Conservation (phyloP, 331 rosid species). For the Rosa hybrid region DNA sequence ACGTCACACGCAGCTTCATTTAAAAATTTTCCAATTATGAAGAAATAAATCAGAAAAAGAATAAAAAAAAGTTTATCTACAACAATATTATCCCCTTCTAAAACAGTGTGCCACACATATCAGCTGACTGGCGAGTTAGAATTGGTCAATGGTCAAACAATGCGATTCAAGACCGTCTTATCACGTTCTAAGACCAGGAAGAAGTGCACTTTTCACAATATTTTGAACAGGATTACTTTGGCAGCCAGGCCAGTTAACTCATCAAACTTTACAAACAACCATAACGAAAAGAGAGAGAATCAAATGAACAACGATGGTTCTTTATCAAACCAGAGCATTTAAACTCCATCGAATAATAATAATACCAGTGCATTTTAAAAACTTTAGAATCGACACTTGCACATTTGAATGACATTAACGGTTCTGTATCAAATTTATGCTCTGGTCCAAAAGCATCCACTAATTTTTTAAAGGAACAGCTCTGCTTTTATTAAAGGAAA, state of each 20-base stretch:
- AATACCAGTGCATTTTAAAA: neutral
- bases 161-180: neutral
- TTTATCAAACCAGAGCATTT: neutral
- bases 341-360: no score
- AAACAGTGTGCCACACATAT: neutral
- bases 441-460: conserved; percentile 14
- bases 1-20: no score
- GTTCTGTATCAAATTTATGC: neutral
- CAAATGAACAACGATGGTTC: neutral
- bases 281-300: neutral
- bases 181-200: neutral
- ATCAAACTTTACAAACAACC: neutral
- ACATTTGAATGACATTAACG: neutral
- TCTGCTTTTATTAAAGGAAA: neutral
- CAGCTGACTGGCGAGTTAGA: neutral
- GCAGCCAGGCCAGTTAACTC: neutral
- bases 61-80: no score
- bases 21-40: no score
- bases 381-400: neutral
- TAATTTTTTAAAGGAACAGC: neutral
- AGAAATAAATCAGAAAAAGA: no score
- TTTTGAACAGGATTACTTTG: neutral
- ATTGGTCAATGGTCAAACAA: neutral
- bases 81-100: neutral
- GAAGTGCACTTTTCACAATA: no score